Evolutionary conservation across 164 flowering plant genomes (phyloP), one percentile per base, ranked within the genome.

Genomic region (Macadamia tetraphylla): DNA sequence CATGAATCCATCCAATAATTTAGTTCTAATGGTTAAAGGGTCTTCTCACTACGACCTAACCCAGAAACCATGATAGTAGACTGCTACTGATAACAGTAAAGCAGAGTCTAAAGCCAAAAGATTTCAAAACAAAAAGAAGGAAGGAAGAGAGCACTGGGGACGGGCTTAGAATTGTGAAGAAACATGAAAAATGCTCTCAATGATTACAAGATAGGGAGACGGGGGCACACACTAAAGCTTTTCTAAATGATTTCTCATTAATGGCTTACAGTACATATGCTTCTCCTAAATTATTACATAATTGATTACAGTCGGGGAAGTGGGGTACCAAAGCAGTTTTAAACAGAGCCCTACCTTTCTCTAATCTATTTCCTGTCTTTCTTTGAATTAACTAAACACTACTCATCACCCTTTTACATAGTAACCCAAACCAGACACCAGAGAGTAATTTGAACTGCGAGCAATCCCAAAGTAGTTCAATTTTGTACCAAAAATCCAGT

Each of bases 361-460:
- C 40, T 35, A 35, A 35, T 35, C 40, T 35, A 0, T 35, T 35
- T 35, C 40, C 40, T 35, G 3, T 35, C 40, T 35, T 35, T 35
- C 40, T 35, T 35, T 35, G 40, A 35, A 35, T 35, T 35, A 35
- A 35, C 29, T 6, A 6, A 29, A 43, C n/a, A 23, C 32, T 30
- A 72, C n/a, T 5, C 58, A 59, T 23, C 40, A 66, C n/a, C 3
- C 48, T 62, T 55, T 59, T 67, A 75, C 56, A 81, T 72, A 74
- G 75, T 52, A 75, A 82, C 63, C 63, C 79, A 76, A 60, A 77
- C 68, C 68, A 70, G 58, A 69, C 18, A 71, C 64, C 70, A 63
- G 8, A 87, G 48, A 66, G 76, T 69, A 71, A 68, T 69, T 63
- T 72, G 80, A 71, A 73, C 61, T 66, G 71, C 75, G 52, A 75